A percentile compares a stretch with the other conserved stretches of the same genome.
phyloP scores from a whole-genome alignment of 2,329 filamentous ascomycete genomes.

The Aspergillus ibericus region DNA sequence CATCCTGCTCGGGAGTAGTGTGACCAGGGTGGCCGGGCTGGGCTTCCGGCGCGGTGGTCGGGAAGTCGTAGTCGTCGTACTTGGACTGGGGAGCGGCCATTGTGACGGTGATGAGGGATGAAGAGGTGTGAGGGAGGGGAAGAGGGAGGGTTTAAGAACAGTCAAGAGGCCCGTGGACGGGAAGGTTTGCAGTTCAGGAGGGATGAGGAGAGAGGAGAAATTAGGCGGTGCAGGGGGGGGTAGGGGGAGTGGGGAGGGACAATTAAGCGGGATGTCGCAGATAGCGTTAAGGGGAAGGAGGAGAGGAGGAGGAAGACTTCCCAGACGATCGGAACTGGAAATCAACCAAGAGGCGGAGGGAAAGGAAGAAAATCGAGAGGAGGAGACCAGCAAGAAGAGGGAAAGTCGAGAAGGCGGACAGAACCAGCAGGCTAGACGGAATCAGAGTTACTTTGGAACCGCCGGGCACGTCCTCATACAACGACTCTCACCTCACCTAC shows the following conservation, averaged over 20 bases:
- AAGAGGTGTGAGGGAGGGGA: conserved; percentile 2
- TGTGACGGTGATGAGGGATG: conserved; percentile 18
- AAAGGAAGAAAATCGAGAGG: not conserved
- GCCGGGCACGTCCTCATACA: too few relatives aligned
- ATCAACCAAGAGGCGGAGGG: not conserved
- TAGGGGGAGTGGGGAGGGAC: conserved; percentile 19
- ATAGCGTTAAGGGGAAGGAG: conserved; percentile 1
- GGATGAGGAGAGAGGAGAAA: conserved; percentile 10
- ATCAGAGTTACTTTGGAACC: not conserved
- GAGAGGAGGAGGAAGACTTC: not conserved
- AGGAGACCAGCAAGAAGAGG: conserved; percentile 4
- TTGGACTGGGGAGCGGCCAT: conserved; percentile 68
- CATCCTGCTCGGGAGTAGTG: conserved; percentile 83
- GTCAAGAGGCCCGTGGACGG: conserved; percentile 4
- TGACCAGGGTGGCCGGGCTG: conserved; percentile 83
- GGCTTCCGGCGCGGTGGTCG: conserved; percentile 69
- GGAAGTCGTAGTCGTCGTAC: conserved; percentile 96
- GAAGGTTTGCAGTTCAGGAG: conserved; percentile 2
- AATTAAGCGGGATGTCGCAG: conserved; percentile 7
- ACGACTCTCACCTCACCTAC: not conserved
- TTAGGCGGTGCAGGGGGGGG: conserved; percentile 22
- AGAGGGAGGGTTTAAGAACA: conserved; percentile 9
- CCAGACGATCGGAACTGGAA: not conserved
- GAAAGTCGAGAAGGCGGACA: conserved; percentile 8
- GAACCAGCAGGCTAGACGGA: conserved; percentile 8